Percentiles rank a stretch among this genome's conserved stretches.
Conservation (phyloP, 768 basidiomycete genomes). For the Agaricus subrufescens region DNA sequence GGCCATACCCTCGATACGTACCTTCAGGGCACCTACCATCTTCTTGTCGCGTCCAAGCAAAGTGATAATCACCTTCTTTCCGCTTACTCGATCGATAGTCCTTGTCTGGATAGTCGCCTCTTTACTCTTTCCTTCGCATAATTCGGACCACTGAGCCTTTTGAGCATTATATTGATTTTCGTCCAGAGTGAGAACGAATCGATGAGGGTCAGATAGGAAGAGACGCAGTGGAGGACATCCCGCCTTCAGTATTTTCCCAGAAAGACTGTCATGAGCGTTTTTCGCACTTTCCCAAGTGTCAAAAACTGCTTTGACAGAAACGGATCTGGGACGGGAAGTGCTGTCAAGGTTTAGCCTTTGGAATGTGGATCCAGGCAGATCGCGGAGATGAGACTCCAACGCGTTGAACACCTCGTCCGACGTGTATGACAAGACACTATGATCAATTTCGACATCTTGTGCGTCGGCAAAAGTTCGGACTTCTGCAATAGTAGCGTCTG, state of each 20-base stretch:
- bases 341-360: slow-evolving; percentile 6
- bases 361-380: background rate
- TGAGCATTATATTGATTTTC: slow-evolving; percentile 48
- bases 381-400: background rate
- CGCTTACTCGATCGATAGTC: slow-evolving; percentile 24
- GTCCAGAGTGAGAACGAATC: slow-evolving; percentile 47
- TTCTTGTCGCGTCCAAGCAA: slow-evolving; percentile 50
- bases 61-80: slow-evolving; percentile 30
- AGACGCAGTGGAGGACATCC: slow-evolving; percentile 31
- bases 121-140: slow-evolving; percentile 31
- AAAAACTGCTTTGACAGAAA: slow-evolving; percentile 39
- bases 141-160: slow-evolving; percentile 40
- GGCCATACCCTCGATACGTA: slow-evolving; percentile 51
- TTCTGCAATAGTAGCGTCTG: background rate
- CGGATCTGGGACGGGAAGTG: background rate
- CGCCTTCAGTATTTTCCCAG: slow-evolving; percentile 21
- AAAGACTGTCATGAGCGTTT: slow-evolving; percentile 29
- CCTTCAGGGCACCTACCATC: slow-evolving; percentile 52
- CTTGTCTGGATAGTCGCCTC: slow-evolving; percentile 17
- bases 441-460: background rate
- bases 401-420: slow-evolving; percentile 7
- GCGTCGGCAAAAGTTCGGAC: slow-evolving; percentile 1
- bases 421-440: background rate
- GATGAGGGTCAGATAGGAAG: slow-evolving; percentile 42
- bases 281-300: slow-evolving; percentile 44